Percentiles rank a stretch among this genome's conserved stretches.
Evolutionary conservation across 192 early-diverging fungal genomes (phyloP).

Genomic region (Entomortierella beljakovae): DNA sequence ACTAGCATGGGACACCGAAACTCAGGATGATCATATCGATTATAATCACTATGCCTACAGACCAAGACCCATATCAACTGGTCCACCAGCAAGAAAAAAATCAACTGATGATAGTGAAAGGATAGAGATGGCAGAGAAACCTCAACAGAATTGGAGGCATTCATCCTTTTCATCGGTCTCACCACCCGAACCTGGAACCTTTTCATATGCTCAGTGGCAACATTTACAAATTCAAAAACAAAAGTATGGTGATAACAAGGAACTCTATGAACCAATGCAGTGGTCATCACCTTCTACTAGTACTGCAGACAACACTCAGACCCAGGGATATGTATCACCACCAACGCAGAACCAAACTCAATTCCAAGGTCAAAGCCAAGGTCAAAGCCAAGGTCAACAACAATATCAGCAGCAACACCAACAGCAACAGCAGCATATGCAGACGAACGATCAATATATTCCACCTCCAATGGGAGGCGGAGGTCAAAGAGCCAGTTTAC

Average conservation of each 20-base stretch:
- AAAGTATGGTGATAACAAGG: conserved; percentile 33
- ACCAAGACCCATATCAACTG: conserved; percentile 24
- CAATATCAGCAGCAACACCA: not conserved
- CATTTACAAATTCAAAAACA: conserved; percentile 32
- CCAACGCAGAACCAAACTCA: not conserved
- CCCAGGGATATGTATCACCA: too few relatives aligned
- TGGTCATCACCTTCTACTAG: conserved; percentile 3
- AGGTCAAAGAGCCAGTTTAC: not conserved
- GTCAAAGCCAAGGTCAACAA: not conserved
- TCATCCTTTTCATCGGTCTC: not conserved
- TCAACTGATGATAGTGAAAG: conserved; percentile 6
- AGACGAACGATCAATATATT: not conserved
- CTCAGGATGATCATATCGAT: conserved; percentile 42
- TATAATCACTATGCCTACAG: conserved; percentile 48
- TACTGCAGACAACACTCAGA: not conserved
- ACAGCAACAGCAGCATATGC: not conserved
- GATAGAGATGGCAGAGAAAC: conserved; percentile 46
- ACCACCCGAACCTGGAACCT: conserved; percentile 29
- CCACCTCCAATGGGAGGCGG: not conserved
- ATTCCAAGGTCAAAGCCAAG: not conserved
- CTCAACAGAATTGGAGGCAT: not conserved
- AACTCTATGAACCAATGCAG: conserved; percentile 35
- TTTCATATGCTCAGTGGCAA: conserved; percentile 42
- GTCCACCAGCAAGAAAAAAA: conserved; percentile 6
- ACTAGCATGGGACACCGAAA: conserved; percentile 50